phyloP scores from a whole-genome alignment of 1,284 basidiomycete genomes.

The Melampsora occidentalis region DNA sequence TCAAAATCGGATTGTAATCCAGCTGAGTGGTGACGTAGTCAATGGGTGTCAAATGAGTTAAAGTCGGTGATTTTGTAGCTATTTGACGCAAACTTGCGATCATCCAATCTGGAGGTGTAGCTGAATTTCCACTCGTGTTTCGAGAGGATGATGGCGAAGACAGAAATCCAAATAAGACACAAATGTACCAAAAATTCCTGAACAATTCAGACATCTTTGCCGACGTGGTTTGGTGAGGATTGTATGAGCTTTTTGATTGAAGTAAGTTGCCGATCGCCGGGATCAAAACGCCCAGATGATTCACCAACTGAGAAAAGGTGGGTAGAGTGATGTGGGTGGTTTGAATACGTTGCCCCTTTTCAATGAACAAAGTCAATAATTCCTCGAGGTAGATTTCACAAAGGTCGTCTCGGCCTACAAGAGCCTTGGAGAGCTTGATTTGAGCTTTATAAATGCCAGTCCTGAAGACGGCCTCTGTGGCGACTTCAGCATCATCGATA shows the following conservation, averaged over 20 bases:
- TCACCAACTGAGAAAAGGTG: constrained; percentile 46
- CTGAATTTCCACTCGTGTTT: constrained; percentile 73
- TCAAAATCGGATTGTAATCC: constrained; percentile 86
- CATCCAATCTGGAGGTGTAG: constrained; percentile 49
- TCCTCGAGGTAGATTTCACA: constrained; percentile 79
- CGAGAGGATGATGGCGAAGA: constrained; percentile 56
- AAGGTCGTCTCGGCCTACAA: constrained; percentile 68
- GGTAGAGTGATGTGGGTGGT: constrained; percentile 63
- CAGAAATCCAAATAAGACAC: constrained; percentile 75
- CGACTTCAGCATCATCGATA: neutral
- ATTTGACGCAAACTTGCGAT: constrained; percentile 66
- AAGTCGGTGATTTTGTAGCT: constrained; percentile 78
- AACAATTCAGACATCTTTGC: constrained; percentile 74
- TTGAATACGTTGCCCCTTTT: constrained; percentile 88
- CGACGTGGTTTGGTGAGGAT: constrained; percentile 57
- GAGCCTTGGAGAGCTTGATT: constrained; percentile 75
- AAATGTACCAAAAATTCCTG: constrained; percentile 92
- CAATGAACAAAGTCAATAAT: constrained; percentile 77
- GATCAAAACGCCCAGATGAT: constrained; percentile 58
- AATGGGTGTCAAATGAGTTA: constrained; percentile 76
- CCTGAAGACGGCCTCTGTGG: constrained; percentile 78
- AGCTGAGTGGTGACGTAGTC: constrained; percentile 85
- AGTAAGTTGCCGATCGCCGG: constrained; percentile 86
- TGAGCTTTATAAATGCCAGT: constrained; percentile 67
- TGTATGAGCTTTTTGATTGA: constrained; percentile 72